Percentiles rank a stretch among this genome's conserved stretches.
phyloP scores from a whole-genome alignment of 2,329 filamentous ascomycete genomes.

The Trichoderma afroharzianum region DNA sequence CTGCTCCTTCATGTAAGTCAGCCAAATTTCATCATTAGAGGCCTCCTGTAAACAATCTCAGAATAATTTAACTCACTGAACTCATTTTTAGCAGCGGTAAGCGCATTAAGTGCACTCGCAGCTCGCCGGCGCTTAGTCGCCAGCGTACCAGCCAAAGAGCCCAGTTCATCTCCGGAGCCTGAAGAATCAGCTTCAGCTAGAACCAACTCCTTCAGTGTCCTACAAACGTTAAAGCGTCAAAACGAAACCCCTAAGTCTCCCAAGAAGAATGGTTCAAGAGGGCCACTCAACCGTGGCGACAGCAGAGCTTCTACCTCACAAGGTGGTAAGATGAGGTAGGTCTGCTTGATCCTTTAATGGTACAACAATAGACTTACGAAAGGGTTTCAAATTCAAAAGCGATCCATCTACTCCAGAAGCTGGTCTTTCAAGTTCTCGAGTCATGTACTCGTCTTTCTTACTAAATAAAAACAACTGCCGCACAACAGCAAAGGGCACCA shows the following conservation, averaged over 20 bases:
- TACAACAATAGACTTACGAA: not conserved
- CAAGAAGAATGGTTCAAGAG: slow-evolving; percentile 18
- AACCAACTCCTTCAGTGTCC: slow-evolving; percentile 30
- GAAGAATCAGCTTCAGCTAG: slow-evolving; percentile 23
- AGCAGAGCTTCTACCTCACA: not conserved
- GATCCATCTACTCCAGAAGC: not conserved
- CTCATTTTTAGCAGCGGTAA: slow-evolving; percentile 25
- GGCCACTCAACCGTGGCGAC: not conserved
- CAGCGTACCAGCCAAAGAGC: slow-evolving; percentile 19
- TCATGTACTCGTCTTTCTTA: slow-evolving; percentile 45
- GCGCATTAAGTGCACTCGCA: slow-evolving; percentile 37
- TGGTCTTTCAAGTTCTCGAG: not conserved
- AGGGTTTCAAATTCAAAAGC: not conserved
- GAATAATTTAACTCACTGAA: not conserved
- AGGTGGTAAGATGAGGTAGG: slow-evolving; percentile 7
- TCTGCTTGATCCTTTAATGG: not conserved
- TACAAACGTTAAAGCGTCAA: slow-evolving; percentile 24
- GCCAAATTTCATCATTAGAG: not conserved
- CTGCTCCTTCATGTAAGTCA: slow-evolving; percentile 30
- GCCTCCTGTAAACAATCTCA: no score
- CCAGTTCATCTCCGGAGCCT: slow-evolving; percentile 17
- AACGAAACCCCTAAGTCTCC: slow-evolving; percentile 19
- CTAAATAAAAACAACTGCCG: slow-evolving; percentile 43
- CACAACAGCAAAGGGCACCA: slow-evolving; percentile 35
- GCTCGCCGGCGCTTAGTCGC: slow-evolving; percentile 31